Conservation (phyloP, 495 filamentous ascomycete genomes). For the Podospora tetraspora region DNA sequence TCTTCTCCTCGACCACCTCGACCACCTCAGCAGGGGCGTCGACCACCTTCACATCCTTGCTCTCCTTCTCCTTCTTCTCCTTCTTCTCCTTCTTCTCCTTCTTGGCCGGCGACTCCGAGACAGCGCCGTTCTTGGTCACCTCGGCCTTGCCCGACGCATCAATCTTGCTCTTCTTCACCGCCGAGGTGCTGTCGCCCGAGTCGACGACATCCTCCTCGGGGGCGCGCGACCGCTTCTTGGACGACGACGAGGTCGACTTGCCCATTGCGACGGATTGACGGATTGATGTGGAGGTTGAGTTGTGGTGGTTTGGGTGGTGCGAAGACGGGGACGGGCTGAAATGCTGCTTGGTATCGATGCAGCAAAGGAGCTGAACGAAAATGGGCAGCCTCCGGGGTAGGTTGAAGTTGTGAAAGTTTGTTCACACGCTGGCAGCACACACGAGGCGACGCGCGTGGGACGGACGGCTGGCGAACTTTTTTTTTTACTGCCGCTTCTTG, state of each 20-base stretch:
- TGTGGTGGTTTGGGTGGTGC: background rate
- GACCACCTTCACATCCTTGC: slow-evolving; percentile 11
- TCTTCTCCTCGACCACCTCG: slow-evolving; percentile 17
- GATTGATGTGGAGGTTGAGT: background rate
- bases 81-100: slow-evolving; percentile 39
- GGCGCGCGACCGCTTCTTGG: slow-evolving; percentile 31
- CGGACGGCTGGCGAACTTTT: slow-evolving; percentile 9
- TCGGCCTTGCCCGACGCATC: slow-evolving; percentile 31
- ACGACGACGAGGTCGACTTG: slow-evolving; percentile 23
- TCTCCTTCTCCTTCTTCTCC: slow-evolving; percentile 25
- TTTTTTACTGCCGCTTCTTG: slow-evolving; percentile 14
- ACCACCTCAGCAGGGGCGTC: slow-evolving; percentile 19
- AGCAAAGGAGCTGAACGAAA: background rate
- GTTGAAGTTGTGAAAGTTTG: background rate
- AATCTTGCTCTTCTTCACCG: slow-evolving; percentile 35
- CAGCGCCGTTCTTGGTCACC: slow-evolving; percentile 36
- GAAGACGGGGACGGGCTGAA: background rate
- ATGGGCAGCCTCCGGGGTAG: background rate
- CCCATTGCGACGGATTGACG: slow-evolving; percentile 15
- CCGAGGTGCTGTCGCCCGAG: slow-evolving; percentile 5
- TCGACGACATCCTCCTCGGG: slow-evolving; percentile 29
- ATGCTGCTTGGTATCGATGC: background rate
- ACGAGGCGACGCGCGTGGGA: background rate
- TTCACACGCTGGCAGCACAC: background rate
- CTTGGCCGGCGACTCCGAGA: slow-evolving; percentile 37